These are phyloP conservation scores for Sugiyamaella chiloensis DNA, from an alignment of 805 yeast genomes.

Conservation along the genomic window DNA sequence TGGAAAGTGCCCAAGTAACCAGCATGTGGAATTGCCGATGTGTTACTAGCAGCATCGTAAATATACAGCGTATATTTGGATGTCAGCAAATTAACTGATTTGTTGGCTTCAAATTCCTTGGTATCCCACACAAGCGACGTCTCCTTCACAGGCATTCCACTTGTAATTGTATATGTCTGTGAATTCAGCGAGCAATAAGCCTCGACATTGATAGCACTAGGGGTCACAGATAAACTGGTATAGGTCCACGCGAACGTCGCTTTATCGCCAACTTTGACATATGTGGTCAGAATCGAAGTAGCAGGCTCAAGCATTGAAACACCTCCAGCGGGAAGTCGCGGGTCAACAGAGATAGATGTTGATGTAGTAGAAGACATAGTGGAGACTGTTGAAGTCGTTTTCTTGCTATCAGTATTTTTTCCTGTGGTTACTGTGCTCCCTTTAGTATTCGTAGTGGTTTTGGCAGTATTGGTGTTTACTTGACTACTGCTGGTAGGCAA, in stretches of 20 bases:
- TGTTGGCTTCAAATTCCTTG: slow-evolving; percentile 27
- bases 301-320: slow-evolving; percentile 35
- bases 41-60: slow-evolving; percentile 33
- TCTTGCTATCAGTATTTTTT: no score
- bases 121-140: slow-evolving; percentile 39
- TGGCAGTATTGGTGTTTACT: neutral
- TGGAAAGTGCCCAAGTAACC: slow-evolving; percentile 34
- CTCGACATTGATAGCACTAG: slow-evolving; percentile 37
- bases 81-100: slow-evolving; percentile 29
- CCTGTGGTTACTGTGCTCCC: slow-evolving; percentile 7
- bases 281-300: slow-evolving; percentile 33
- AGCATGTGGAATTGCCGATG: slow-evolving; percentile 32
- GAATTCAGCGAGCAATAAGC: slow-evolving; percentile 36
- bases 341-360: slow-evolving; percentile 31
- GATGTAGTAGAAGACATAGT: slow-evolving; percentile 19
- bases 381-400: slow-evolving; percentile 6
- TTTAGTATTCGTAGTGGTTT: neutral
- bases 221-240: slow-evolving; percentile 36
- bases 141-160: slow-evolving; percentile 30
- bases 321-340: slow-evolving; percentile 37
- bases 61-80: slow-evolving; percentile 38
- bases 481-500: neutral
- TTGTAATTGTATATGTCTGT: slow-evolving; percentile 38
- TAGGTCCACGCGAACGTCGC: slow-evolving; percentile 42
- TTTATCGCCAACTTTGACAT: slow-evolving; percentile 36